Conservation (phyloP, 1,139 yeast species). For the Kodamaea anthophila region DNA sequence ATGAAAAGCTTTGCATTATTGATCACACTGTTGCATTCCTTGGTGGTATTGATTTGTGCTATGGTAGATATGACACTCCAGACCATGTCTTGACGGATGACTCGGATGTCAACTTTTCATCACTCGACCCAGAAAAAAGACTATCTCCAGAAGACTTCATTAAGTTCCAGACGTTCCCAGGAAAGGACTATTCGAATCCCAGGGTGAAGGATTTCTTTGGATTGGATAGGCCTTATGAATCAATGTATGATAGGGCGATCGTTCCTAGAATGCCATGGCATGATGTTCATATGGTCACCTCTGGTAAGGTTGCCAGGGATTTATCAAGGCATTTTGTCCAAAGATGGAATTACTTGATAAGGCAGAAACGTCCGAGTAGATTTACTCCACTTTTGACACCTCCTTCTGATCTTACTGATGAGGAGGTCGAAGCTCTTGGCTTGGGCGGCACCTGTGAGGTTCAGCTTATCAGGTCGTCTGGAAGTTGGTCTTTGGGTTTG, state of each 20-base stretch:
- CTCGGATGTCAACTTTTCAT: constrained; percentile 34
- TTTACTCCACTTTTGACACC: constrained; percentile 89
- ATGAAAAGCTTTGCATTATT: constrained; percentile 82
- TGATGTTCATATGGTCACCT: constrained; percentile 92
- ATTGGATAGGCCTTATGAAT: constrained; percentile 81
- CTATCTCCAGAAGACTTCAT: constrained; percentile 28
- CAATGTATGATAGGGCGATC: constrained; percentile 78
- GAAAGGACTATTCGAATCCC: constrained; percentile 96
- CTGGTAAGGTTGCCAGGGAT: constrained; percentile 96
- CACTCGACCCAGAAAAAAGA: constrained; percentile 24
- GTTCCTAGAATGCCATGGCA: constrained; percentile 99
- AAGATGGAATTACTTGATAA: constrained; percentile 89
- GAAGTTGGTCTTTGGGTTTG: constrained; percentile 89
- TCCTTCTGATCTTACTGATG: constrained; percentile 77
- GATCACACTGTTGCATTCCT: constrained; percentile 87
- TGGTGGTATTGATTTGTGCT: constrained; percentile 95
- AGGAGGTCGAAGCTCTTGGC: constrained; percentile 58
- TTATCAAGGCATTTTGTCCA: constrained; percentile 91
- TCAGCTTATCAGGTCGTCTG: constrained; percentile 82
- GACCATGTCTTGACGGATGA: constrained; percentile 90
- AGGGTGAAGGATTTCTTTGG: constrained; percentile 80
- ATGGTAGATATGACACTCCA: constrained; percentile 93
- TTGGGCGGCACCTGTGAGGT: constrained; percentile 87
- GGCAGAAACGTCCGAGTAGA: constrained; percentile 93
- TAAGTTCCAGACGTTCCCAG: constrained; percentile 78